Percentiles rank a stretch among this genome's conserved stretches.
phyloP scores from a whole-genome alignment of 257 asterid genomes.

The Rubia yunnanensis region DNA sequence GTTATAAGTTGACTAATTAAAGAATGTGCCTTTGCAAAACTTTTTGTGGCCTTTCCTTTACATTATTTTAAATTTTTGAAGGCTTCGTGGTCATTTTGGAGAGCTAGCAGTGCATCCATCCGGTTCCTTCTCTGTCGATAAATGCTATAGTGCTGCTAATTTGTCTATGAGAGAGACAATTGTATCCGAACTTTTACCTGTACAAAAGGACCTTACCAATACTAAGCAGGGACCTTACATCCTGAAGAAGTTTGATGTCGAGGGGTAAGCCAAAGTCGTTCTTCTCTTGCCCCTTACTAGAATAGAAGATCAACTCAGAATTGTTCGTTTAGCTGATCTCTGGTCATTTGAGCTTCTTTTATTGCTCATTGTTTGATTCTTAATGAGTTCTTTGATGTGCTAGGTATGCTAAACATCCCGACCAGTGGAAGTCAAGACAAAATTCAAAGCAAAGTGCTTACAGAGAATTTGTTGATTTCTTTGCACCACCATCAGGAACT shows the following conservation, averaged over 20 bases:
- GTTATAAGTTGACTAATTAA: background rate
- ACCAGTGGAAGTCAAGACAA: conserved; percentile 81
- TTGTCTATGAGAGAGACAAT: conserved; percentile 68
- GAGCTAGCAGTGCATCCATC: conserved; percentile 73
- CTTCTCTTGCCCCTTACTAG: background rate
- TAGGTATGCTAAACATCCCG: conserved; percentile 66
- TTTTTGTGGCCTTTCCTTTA: background rate
- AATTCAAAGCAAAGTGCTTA: conserved; percentile 57
- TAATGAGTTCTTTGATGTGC: conserved; percentile 8
- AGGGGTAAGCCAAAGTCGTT: conserved; percentile 51
- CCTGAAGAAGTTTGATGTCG: conserved; percentile 78
- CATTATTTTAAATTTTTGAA: conserved; percentile 15
- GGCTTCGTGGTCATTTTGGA: conserved; percentile 88
- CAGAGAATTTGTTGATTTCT: conserved; percentile 59
- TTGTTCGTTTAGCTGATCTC: background rate
- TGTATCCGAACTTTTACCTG: conserved; percentile 60
- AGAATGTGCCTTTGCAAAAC: background rate
- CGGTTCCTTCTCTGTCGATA: conserved; percentile 79
- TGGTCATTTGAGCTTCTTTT: background rate
- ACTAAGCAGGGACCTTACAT: conserved; percentile 93
- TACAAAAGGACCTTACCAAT: conserved; percentile 65
- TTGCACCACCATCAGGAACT: conserved; percentile 48
- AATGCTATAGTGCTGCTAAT: conserved; percentile 66
- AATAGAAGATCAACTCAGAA: background rate
- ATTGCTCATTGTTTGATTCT: conserved; percentile 1